Conservation (phyloP, 1,284 basidiomycete species). For the Naganishia sp. region DNA sequence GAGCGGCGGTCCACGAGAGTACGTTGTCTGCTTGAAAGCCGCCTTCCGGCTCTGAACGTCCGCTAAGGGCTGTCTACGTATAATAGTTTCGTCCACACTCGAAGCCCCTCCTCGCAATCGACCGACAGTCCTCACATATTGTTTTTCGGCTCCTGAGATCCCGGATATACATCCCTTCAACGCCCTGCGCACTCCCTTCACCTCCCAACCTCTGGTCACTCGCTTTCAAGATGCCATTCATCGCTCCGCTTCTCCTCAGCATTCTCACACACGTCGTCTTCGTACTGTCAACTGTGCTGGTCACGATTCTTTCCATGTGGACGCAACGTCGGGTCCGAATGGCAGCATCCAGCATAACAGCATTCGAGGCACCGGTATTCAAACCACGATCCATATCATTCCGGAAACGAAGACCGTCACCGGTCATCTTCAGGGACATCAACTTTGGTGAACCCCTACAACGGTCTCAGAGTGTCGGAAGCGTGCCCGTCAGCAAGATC, state of each 20-base stretch:
- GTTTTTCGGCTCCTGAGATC: too few species aligned
- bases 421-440: slow-evolving; percentile 2
- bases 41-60: not conserved
- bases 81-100: too few species aligned
- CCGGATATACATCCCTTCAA: not conserved
- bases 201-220: not conserved
- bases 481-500: slow-evolving; percentile 14
- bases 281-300: slow-evolving; percentile 19
- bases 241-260: slow-evolving; percentile 29
- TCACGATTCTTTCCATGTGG: slow-evolving; percentile 33
- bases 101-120: too few species aligned
- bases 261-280: slow-evolving; percentile 30
- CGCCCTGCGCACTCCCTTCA: not conserved
- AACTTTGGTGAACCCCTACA: slow-evolving; percentile 22
- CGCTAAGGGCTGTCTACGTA: too few species aligned
- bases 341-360: slow-evolving; percentile 16
- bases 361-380: slow-evolving; percentile 22
- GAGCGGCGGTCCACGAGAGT: too few species aligned
- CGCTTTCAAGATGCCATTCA: slow-evolving; percentile 15
- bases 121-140: too few species aligned
- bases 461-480: slow-evolving; percentile 19
- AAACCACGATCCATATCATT: slow-evolving; percentile 2
- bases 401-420: slow-evolving; percentile 17
- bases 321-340: slow-evolving; percentile 29
- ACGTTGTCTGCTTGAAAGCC: not conserved